A percentile compares a stretch with the other conserved stretches of the same genome.
These are phyloP conservation scores for Tieghemostelium lacteum DNA, from an alignment of 78 protist genomes.

Conservation along the genomic window DNA sequence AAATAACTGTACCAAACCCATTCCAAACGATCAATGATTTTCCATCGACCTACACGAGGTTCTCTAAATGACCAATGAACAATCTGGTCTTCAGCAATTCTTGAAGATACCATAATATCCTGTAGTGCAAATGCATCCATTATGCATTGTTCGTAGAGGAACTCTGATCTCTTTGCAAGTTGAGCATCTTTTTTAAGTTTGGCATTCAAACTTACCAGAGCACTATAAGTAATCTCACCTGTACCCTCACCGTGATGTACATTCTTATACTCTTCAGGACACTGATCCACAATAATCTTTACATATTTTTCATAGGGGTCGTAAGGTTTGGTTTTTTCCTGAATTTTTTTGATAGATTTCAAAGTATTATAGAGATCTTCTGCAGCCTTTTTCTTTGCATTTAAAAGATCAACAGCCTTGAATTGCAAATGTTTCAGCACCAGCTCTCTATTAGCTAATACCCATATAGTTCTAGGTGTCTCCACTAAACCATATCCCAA, in stretches of 20 bases:
- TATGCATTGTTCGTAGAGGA: constrained; percentile 30
- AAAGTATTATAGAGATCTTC: constrained; percentile 32
- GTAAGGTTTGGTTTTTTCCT: constrained; percentile 19
- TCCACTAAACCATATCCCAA: constrained; percentile 89
- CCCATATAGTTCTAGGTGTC: constrained; percentile 75
- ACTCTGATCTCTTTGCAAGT: constrained; percentile 14
- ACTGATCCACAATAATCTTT: constrained; percentile 24
- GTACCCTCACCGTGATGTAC: constrained; percentile 52
- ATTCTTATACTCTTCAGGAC: constrained; percentile 52
- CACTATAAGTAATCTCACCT: constrained; percentile 17
- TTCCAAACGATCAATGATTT: constrained; percentile 5
- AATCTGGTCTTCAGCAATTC: neutral
- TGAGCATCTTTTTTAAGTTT: constrained; percentile 11
- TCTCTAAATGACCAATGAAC: constrained; percentile 55
- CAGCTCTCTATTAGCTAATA: constrained; percentile 2
- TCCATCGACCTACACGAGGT: constrained; percentile 47
- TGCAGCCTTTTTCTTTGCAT: constrained; percentile 45
- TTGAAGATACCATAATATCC: constrained; percentile 38
- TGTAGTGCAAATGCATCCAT: constrained; percentile 60
- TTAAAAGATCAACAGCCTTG: constrained; percentile 12
- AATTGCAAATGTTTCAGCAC: constrained; percentile 50
- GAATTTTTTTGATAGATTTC: constrained; percentile 6
- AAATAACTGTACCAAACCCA: constrained; percentile 74
- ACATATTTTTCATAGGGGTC: constrained; percentile 72
- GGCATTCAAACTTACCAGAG: constrained; percentile 41